Percentiles rank a stretch among this genome's conserved stretches.
Conservation (phyloP, 805 yeast species). For the Saccharomycopsis guyanensis region DNA sequence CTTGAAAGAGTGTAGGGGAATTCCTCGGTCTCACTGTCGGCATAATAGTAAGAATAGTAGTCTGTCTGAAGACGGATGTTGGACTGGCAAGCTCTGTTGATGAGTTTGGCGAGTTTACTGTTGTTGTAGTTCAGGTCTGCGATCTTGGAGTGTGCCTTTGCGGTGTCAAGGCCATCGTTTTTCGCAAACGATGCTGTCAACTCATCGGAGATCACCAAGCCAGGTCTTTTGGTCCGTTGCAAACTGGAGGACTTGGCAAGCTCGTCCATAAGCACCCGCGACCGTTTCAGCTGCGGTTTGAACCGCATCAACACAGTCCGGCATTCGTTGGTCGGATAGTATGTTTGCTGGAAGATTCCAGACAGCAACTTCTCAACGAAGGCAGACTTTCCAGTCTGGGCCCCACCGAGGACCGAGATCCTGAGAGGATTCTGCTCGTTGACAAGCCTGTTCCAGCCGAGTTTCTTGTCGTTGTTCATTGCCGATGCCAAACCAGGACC, state of each 20-base stretch:
- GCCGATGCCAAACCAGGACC: not conserved
- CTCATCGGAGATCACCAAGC: constrained; percentile 29
- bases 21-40: not conserved
- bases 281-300: constrained; percentile 33
- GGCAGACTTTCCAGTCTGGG: constrained; percentile 54
- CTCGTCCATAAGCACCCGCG: constrained; percentile 41
- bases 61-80: not conserved
- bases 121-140: constrained; percentile 2
- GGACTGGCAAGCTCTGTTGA: not conserved
- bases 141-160: constrained; percentile 20
- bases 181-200: constrained; percentile 23
- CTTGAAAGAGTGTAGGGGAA: not conserved
- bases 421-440: constrained; percentile 39
- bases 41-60: constrained; percentile 5
- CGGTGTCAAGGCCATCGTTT: constrained; percentile 20
- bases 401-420: constrained; percentile 54
- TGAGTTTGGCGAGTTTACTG: not conserved
- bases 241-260: constrained; percentile 33
- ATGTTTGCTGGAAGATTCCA: constrained; percentile 52
- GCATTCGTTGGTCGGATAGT: constrained; percentile 65
- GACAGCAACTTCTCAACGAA: constrained; percentile 42
- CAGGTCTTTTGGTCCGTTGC: constrained; percentile 24
- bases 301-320: constrained; percentile 52
- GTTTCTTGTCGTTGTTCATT: not conserved
- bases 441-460: not conserved